Conservation (phyloP, 495 filamentous ascomycete species). For the Zalerion maritima region DNA sequence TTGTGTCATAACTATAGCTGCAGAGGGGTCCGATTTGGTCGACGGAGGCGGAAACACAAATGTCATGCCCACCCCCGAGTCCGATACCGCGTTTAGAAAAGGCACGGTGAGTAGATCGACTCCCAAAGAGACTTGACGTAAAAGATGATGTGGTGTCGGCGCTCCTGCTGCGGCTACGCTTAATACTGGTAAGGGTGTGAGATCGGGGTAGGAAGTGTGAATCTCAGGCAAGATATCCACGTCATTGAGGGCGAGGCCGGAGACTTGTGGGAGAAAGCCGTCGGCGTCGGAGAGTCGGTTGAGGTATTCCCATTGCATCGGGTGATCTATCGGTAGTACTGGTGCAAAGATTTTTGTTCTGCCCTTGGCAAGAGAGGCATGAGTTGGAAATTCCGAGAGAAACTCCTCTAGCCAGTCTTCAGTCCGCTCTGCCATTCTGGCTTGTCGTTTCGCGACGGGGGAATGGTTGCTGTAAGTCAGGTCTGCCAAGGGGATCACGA, state of each 20-base stretch:
- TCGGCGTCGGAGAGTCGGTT: constrained; percentile 43
- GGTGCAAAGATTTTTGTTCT: constrained; percentile 55
- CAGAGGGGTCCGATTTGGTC: neutral
- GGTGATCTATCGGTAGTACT: constrained; percentile 57
- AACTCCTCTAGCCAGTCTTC: constrained; percentile 55
- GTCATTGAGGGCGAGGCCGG: constrained; percentile 74
- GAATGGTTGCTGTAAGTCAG: constrained; percentile 38
- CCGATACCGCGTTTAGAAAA: constrained; percentile 58
- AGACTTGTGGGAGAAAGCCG: constrained; percentile 33
- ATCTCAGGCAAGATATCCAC: constrained; percentile 52
- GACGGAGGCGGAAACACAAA: constrained; percentile 56
- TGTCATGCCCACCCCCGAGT: constrained; percentile 71
- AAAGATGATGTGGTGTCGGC: constrained; percentile 53
- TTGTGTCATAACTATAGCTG: neutral
- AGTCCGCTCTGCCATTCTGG: constrained; percentile 77
- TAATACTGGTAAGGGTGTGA: constrained; percentile 50
- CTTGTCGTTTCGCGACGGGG: constrained; percentile 52
- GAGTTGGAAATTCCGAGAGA: too few species aligned
- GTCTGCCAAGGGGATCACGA: constrained; percentile 66
- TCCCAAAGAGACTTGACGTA: constrained; percentile 58
- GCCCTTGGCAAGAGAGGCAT: constrained; percentile 16
- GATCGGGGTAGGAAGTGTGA: constrained; percentile 31
- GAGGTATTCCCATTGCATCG: constrained; percentile 63
- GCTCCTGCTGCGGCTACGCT: constrained; percentile 56
- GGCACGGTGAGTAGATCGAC: constrained; percentile 66